Percentiles rank a stretch among this genome's conserved stretches.
Evolutionary conservation across 352 stramenopile species (phyloP).

Genomic region (Elongisporangium prolatum): DNA sequence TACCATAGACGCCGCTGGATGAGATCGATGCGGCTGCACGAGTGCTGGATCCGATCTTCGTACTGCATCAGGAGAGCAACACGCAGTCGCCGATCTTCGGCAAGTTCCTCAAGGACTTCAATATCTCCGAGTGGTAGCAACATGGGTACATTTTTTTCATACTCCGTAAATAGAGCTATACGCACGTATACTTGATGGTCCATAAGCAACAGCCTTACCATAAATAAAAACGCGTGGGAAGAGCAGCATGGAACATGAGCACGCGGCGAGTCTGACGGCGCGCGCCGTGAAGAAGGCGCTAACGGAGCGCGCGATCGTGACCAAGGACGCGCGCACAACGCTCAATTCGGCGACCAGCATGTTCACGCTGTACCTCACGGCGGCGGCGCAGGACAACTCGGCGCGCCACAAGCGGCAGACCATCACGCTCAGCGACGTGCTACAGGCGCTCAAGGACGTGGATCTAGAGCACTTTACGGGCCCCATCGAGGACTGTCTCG

Average conservation of each 20-base stretch:
- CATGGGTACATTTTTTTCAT: too few relatives aligned
- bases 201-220: too few relatives aligned
- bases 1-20: constrained; percentile 89
- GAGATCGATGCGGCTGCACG: constrained; percentile 92
- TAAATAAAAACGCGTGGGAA: constrained; percentile 16
- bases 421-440: constrained; percentile 70
- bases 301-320: constrained; percentile 59
- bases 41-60: constrained; percentile 93
- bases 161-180: too few relatives aligned
- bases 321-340: constrained; percentile 57
- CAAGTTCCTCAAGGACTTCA: constrained; percentile 78
- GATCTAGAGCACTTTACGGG: constrained; percentile 77
- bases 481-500: constrained; percentile 64
- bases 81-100: constrained; percentile 38
- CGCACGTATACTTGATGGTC: too few relatives aligned
- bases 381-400: constrained; percentile 64
- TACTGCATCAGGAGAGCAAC: constrained; percentile 46
- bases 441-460: constrained; percentile 60
- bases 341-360: constrained; percentile 72
- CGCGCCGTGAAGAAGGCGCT: constrained; percentile 65
- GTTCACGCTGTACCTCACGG: constrained; percentile 74
- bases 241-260: constrained; percentile 80
- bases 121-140: constrained; percentile 71
- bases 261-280: constrained; percentile 57
- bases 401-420: constrained; percentile 71